phyloP scores from a whole-genome alignment of 164 flowering plant genomes.

The Hamamelis virginiana region DNA sequence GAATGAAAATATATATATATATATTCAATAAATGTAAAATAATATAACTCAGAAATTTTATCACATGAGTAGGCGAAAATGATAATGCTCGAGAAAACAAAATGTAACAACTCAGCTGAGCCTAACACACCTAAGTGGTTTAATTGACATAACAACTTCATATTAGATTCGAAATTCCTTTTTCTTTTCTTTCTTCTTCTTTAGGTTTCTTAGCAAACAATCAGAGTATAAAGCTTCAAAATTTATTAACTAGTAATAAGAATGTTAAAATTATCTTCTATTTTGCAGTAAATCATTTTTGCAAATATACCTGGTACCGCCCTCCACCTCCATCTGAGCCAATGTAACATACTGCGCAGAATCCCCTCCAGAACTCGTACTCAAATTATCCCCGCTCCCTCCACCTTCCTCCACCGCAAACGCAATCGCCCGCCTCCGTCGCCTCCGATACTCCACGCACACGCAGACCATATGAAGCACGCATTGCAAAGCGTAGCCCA shows the following conservation, averaged over 20 bases:
- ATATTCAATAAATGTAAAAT: too few species aligned
- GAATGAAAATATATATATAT: too few species aligned
- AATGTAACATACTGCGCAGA: slow-evolving; percentile 29
- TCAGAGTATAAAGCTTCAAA: not conserved
- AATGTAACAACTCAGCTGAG: too few species aligned
- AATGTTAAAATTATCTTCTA: not conserved
- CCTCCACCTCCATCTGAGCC: slow-evolving; percentile 35
- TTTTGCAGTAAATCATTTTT: not conserved
- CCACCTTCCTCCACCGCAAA: slow-evolving; percentile 7
- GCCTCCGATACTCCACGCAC: slow-evolving; percentile 39
- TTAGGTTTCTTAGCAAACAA: not conserved
- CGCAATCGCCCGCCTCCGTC: slow-evolving; percentile 14
- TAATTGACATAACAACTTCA: too few species aligned
- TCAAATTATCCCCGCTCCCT: slow-evolving; percentile 6
- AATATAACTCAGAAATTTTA: too few species aligned
- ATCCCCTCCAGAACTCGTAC: slow-evolving; percentile 20
- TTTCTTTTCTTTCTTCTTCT: not conserved
- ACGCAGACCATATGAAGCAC: slow-evolving; percentile 48
- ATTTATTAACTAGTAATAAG: not conserved
- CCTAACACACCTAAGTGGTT: too few species aligned
- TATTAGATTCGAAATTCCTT: not conserved
- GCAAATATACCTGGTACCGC: slow-evolving; percentile 40
- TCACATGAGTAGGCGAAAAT: too few species aligned
- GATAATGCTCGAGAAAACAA: too few species aligned
- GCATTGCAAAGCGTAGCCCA: slow-evolving; percentile 54